phyloP scores from a whole-genome alignment of 148 eudicot genomes.

The Chenopodium suecicum region DNA sequence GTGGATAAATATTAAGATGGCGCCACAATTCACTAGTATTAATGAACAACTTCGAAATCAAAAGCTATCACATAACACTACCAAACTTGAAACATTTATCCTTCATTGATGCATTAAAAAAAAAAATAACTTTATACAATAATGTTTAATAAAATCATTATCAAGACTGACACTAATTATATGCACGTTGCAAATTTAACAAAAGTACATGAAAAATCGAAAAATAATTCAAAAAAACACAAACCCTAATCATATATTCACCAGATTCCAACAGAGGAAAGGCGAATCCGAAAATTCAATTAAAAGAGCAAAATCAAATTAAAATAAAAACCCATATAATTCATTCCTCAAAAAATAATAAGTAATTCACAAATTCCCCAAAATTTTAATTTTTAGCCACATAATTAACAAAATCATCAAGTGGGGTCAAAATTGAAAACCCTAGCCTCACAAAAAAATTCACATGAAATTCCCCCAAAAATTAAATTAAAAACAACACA shows the following conservation, averaged over 20 bases:
- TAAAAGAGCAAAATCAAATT: neutral
- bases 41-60: neutral
- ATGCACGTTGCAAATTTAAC: neutral
- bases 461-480: neutral
- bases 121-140: neutral
- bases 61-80: neutral
- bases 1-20: neutral
- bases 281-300: neutral
- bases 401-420: conserved; percentile 12
- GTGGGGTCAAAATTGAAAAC: conserved; percentile 14
- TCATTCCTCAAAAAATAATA: conserved; percentile 6
- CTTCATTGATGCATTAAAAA: too few relatives aligned
- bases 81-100: neutral
- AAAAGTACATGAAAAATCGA: neutral
- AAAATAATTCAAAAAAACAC: neutral
- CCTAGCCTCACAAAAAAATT: conserved; percentile 18
- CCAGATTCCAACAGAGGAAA: neutral
- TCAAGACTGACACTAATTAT: neutral
- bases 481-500: neutral
- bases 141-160: neutral
- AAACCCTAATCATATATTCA: neutral
- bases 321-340: neutral
- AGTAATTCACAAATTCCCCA: conserved; percentile 13
- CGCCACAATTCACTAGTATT: neutral
- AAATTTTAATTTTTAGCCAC: conserved; percentile 3